Conservation (phyloP, 768 basidiomycete genomes). For the Russula abietina region DNA sequence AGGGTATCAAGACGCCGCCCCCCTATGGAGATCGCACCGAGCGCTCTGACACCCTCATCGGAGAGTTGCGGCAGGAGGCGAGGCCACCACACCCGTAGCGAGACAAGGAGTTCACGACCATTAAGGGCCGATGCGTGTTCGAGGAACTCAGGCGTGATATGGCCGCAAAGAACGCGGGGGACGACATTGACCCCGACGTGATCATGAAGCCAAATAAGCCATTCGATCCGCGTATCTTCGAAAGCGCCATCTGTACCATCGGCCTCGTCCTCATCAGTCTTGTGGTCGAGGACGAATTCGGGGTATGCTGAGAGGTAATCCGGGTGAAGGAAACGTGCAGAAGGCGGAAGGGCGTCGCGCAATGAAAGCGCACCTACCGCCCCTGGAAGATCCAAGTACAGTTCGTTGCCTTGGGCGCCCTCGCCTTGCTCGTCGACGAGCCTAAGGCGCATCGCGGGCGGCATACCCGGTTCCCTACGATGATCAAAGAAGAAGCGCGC, state of each 20-base stretch:
- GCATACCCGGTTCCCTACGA: constrained; percentile 5
- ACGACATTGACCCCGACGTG: constrained; percentile 15
- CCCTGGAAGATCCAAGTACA: constrained; percentile 16
- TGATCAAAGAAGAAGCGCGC: constrained; percentile 24
- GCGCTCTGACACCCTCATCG: not conserved
- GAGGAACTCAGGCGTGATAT: constrained; percentile 19
- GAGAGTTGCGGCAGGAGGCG: not conserved
- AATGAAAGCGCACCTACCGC: constrained; percentile 1
- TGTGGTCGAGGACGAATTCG: not conserved
- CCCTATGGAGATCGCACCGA: constrained; percentile 5
- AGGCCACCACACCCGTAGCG: constrained; percentile 20
- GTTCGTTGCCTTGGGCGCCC: constrained; percentile 3
- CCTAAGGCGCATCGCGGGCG: constrained; percentile 6
- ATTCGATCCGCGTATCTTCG: constrained; percentile 9
- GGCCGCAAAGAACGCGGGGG: constrained; percentile 19
- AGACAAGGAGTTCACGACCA: constrained; percentile 3
- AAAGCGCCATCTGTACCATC: not conserved
- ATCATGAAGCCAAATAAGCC: constrained; percentile 24
- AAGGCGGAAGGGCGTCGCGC: constrained; percentile 12
- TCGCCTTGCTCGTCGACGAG: constrained; percentile 10
- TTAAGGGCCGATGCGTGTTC: not conserved
- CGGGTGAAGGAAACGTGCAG: constrained; percentile 15
- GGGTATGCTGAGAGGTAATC: constrained; percentile 16
- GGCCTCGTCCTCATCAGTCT: not conserved
- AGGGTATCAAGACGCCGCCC: constrained; percentile 17